Percentiles rank a stretch among this genome's conserved stretches.
These are phyloP conservation scores for Alternaria arbusti DNA, from an alignment of 2,329 filamentous ascomycete species.

Conservation along the genomic window DNA sequence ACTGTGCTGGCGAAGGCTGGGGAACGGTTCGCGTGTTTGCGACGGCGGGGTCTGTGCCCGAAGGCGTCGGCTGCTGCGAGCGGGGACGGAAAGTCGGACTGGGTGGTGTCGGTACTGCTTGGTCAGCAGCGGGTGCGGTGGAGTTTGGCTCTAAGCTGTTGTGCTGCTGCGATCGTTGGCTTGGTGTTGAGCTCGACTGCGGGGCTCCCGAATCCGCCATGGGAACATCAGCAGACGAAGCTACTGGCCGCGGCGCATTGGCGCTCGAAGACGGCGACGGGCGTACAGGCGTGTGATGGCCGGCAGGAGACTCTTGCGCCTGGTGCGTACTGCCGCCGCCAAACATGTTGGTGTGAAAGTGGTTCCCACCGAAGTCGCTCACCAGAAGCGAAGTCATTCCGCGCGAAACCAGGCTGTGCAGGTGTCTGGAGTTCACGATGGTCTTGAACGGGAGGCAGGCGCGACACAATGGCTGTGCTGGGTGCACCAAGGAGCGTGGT, in stretches of 20 bases:
- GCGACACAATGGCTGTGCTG: slow-evolving; percentile 20
- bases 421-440: slow-evolving; percentile 2
- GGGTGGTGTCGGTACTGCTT: slow-evolving; percentile 33
- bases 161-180: slow-evolving; percentile 34
- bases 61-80: slow-evolving; percentile 42
- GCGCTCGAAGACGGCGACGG: slow-evolving; percentile 37
- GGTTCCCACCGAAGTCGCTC: slow-evolving; percentile 76
- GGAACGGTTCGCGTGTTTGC: slow-evolving; percentile 30
- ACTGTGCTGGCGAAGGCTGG: slow-evolving; percentile 34
- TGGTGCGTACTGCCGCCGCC: slow-evolving; percentile 55
- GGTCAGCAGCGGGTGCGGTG: slow-evolving; percentile 21
- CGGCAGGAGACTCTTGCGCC: slow-evolving; percentile 45
- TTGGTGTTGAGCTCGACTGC: slow-evolving; percentile 38
- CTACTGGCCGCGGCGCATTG: slow-evolving; percentile 34
- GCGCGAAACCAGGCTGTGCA: slow-evolving; percentile 39
- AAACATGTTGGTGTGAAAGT: slow-evolving; percentile 75
- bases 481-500: slow-evolving; percentile 18
- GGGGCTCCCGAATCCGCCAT: slow-evolving; percentile 49
- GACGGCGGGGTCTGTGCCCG: slow-evolving; percentile 23
- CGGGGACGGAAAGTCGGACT: slow-evolving; percentile 46
- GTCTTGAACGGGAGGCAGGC: slow-evolving; percentile 9
- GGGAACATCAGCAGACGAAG: slow-evolving; percentile 42
- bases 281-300: slow-evolving; percentile 43
- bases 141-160: slow-evolving; percentile 25
- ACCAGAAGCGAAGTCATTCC: slow-evolving; percentile 68